These are phyloP conservation scores for Keithomyces neogunnii DNA, from an alignment of 2,329 filamentous ascomycete genomes.

Conservation along the genomic window DNA sequence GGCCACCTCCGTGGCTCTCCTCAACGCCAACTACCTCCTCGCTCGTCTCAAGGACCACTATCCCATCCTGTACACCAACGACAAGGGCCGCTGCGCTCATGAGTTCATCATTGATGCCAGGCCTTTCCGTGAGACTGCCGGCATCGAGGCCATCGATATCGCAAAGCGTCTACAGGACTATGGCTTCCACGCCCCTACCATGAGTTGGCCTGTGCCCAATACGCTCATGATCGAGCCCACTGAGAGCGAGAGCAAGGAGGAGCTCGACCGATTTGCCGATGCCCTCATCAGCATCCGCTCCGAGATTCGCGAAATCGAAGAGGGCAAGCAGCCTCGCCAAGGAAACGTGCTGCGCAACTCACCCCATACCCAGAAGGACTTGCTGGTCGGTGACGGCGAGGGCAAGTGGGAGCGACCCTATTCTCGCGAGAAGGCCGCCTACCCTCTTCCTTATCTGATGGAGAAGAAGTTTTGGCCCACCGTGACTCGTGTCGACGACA, in stretches of 20 bases:
- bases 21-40: slow-evolving; percentile 96
- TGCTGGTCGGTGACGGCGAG: slow-evolving; percentile 49
- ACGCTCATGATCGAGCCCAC: slow-evolving; percentile 98
- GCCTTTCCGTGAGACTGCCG: slow-evolving; percentile 72
- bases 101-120: slow-evolving; percentile 94
- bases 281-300: slow-evolving; percentile 77
- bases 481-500: slow-evolving; percentile 79
- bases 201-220: slow-evolving; percentile 93
- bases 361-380: slow-evolving; percentile 76
- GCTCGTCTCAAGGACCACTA: slow-evolving; percentile 80
- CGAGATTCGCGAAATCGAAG: slow-evolving; percentile 79
- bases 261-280: slow-evolving; percentile 89
- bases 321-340: slow-evolving; percentile 64
- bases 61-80: slow-evolving; percentile 88
- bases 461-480: slow-evolving; percentile 98
- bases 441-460: slow-evolving; percentile 70
- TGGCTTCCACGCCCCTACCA: slow-evolving; percentile 93
- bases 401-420: slow-evolving; percentile 76
- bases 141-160: slow-evolving; percentile 87
- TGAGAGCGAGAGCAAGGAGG: slow-evolving; percentile 83
- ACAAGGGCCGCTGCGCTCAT: slow-evolving; percentile 80
- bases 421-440: slow-evolving; percentile 73
- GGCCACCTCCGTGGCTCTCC: slow-evolving; percentile 83
- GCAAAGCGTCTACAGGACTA: slow-evolving; percentile 96
- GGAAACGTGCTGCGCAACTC: slow-evolving; percentile 83